Base-by-base conservation (phyloP, 1,139 yeast species). In the Geotrichum restrictum region DNA sequence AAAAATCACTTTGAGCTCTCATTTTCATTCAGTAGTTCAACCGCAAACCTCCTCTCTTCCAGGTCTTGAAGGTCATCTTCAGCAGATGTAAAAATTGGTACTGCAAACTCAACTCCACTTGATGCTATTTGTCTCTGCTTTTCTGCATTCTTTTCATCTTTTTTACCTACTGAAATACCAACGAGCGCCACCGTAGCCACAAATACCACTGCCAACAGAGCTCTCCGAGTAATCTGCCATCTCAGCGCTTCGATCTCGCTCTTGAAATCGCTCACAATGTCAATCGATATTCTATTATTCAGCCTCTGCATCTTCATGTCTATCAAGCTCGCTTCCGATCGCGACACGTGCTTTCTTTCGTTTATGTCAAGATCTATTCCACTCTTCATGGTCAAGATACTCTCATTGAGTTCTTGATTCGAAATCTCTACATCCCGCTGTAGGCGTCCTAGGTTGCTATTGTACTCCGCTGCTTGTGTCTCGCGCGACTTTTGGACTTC, bases 201-300 rank as follows among this genome's bases (percentile, higher is more conserved):
- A 29, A 69, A 56, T 14, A 74, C 61, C 19, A 85, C 82, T 5
- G 88, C 83, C 36, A 83, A 72, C 33, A 86, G 72, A 29, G 97
- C 97, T 69, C 95, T 80, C 55, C 97, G 76, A 3, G 97, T 89
- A 44, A 93, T 81, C 66, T 88, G 91, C 98, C 98, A 93, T 62
- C 98, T 76, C 58, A 91, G 75, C 56, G 84, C 81, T 68, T 93
- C 98, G 56, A 89, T 86, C 56, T 88, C 95, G 0, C 93, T 83
- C 65, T 88, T 81, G 69, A 89, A 79, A 18, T 87, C 93, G 38
- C 95, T 83, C 56, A 83, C 81, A 60, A 93, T 77, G 60, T 86
- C 88, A 5, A 95, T 87, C 22, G 88, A 81, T 55, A 93, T 91
- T 62, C 88, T 83, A 69, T 89, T 91, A 60, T 87, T 84, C 48